Evolutionary conservation across 768 basidiomycete species (phyloP), one percentile per base, ranked within the genome.

Genomic region (Leccinum broughii): DNA sequence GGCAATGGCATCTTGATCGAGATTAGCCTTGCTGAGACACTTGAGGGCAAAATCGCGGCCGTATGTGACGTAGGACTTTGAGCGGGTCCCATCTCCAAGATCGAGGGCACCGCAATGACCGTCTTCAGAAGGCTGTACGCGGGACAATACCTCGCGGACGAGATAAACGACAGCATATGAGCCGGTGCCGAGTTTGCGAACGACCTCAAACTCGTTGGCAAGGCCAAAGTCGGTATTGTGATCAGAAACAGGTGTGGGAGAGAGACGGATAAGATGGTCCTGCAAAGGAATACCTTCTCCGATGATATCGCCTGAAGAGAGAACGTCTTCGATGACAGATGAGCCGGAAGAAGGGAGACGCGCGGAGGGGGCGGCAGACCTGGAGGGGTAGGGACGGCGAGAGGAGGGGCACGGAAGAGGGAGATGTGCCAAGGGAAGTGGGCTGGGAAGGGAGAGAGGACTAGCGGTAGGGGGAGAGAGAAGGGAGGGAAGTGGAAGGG

Each of bases 151-250:
- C 74, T 92, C 89, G 51, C 85, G 85, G 28, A 97, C 95, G 61
- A 93, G 87, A 72, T 97, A 98, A 57, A 97, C 95, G 68, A 94
- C 90, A 15, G 95, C 95, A 72, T 96, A 97, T 62, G 88, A 90
- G 66, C 95, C 95, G 0, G 90, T 87, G 53, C 95, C 95, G 55
- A 96, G 85, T 63, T 85, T 85, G 58, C 90, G 80, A 65, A 95
- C 84, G 72, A 98, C 93, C 77, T 93, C 84, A 62, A 95, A 93
- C 64, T 87, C 85, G 22, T 74, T 77, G 15, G 86, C 87, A 20
- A 85, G 85, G 58, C 80, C 79, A 61, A 70, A 69, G 60, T 78
- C 72, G 60, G 79, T 68, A 49, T 64, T 66, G 30, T 72, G 68
- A 54, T 75, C 70, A 24, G 73, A 71, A 26, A 72, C 64, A 32